Evolutionary conservation across 2,329 filamentous ascomycete genomes (phyloP).

Genomic region (Ophiocordyceps polyrhachis-furcata): DNA sequence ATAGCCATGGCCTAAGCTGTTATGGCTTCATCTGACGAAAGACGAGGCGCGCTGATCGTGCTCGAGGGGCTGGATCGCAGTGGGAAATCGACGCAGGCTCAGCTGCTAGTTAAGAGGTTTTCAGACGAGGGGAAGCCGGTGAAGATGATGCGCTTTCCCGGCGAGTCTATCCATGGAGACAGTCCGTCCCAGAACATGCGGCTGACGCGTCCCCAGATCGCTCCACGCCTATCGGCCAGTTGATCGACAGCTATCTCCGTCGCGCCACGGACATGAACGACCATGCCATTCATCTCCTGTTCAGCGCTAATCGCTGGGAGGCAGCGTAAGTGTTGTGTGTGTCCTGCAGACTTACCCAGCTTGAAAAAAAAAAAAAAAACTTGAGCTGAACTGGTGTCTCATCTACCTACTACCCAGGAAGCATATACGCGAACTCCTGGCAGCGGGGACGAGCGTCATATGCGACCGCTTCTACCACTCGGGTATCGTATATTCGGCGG

Average conservation of each 20-base stretch:
- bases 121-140: conserved; percentile 28
- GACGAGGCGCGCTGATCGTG: conserved; percentile 55
- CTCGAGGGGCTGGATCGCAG: conserved; percentile 81
- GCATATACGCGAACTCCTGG: conserved; percentile 34
- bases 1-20: conserved; percentile 1
- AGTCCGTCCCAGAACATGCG: background rate
- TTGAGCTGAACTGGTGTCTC: background rate
- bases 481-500: conserved; percentile 81
- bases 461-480: conserved; percentile 93
- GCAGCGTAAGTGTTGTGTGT: conserved; percentile 24
- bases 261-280: conserved; percentile 59
- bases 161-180: conserved; percentile 16
- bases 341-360: no score
- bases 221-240: conserved; percentile 64
- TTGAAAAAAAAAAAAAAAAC: no score
- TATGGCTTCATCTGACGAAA: background rate
- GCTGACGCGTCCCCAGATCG: conserved; percentile 36
- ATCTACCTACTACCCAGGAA: conserved; percentile 21
- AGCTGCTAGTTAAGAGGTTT: conserved; percentile 40
- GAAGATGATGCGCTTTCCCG: conserved; percentile 37
- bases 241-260: conserved; percentile 71
- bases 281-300: conserved; percentile 76
- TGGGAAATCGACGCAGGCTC: conserved; percentile 83
- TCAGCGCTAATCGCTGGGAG: conserved; percentile 86
- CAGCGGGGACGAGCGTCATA: conserved; percentile 53